Evolutionary conservation across 1,139 yeast genomes (phyloP), one percentile per base, ranked within the genome.

Genomic region (Taphrina wiesneri): DNA sequence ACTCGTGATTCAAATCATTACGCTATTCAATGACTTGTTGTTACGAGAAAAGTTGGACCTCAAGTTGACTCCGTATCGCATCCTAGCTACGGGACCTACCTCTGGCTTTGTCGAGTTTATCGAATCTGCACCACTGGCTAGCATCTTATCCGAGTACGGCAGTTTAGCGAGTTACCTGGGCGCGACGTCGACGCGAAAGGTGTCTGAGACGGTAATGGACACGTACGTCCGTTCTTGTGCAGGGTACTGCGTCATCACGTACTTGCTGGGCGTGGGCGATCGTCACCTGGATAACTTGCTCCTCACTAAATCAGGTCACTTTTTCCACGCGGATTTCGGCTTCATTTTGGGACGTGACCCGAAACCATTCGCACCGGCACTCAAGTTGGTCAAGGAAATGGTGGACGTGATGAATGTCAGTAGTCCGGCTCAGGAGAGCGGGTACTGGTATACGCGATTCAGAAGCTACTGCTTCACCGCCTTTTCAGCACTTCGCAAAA

Each of bases 381-480:
- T 95, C 98, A 95, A 95, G 74, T 79, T 95, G 45, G 99, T 99
- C 0, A 93, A 95, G 59, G 99, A 95, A 76, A 89, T 95, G 25
- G 89, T 95, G 54, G 99, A 93, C 70, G 99, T 97, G 0, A 93
- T 95, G 93, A 99, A 99, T 1, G 99, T 98, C 0, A 60, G 47
- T 23, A 32, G 47, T 26, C 64, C 64, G 13, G 51, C 39, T n/a
- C 64, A 60, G 49, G 83, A 90, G 56, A 82, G 84, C 67, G 91
- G 93, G 63, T 88, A 87, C 52, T 92, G 92, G 75, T 95, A 90
- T 76, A 85, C 86, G 71, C 85, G 88, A 69, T 95, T 95, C 77
- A 85, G 96, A 71, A 89, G 90, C 74, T 91, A 92, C 77, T 95
- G 99, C 75, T 95, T 92, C 76, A 93, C 95, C 28, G 90, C 98